These are phyloP conservation scores for Casuarina cunninghamiana DNA, from an alignment of 306 rosid genomes.

Conservation along the genomic window DNA sequence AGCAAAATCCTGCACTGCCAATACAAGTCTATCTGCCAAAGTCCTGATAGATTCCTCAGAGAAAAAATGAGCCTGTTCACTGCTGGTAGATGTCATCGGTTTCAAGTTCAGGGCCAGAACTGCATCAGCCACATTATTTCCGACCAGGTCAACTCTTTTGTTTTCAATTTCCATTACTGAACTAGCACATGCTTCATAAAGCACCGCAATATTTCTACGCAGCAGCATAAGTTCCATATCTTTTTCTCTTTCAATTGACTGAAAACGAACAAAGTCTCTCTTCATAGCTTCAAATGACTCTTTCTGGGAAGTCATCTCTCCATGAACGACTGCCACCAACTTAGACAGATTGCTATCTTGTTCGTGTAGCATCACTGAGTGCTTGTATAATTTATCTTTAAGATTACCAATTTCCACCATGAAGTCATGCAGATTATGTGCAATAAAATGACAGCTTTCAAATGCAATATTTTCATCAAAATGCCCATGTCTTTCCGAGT, in stretches of 20 bases:
- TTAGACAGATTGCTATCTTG: slow-evolving; percentile 47
- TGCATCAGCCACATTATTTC: slow-evolving; percentile 41
- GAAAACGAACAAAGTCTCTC: slow-evolving; percentile 44
- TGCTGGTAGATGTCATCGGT: slow-evolving; percentile 19
- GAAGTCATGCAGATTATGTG: slow-evolving; percentile 59
- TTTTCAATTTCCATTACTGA: slow-evolving; percentile 53
- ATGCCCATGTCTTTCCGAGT: slow-evolving; percentile 38
- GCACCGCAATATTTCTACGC: slow-evolving; percentile 51
- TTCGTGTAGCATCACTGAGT: slow-evolving; percentile 56
- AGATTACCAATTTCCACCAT: slow-evolving; percentile 47
- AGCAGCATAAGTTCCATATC: slow-evolving; percentile 57
- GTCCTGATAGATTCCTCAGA: slow-evolving; percentile 65
- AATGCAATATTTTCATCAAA: slow-evolving; percentile 42
- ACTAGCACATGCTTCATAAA: slow-evolving; percentile 64
- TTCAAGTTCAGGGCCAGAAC: slow-evolving; percentile 25
- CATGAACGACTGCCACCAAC: slow-evolving; percentile 42
- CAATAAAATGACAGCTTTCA: slow-evolving; percentile 38
- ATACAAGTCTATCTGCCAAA: slow-evolving; percentile 59
- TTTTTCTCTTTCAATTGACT: slow-evolving; percentile 38
- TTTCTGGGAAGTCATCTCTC: slow-evolving; percentile 60
- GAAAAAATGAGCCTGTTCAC: slow-evolving; percentile 22
- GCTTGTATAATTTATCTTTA: slow-evolving; percentile 50
- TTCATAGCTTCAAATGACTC: slow-evolving; percentile 57
- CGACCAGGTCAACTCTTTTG: slow-evolving; percentile 65
- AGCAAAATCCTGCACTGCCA: slow-evolving; percentile 63